phyloP scores from a whole-genome alignment of 768 basidiomycete species.

The Kwoniella heveanensis region DNA sequence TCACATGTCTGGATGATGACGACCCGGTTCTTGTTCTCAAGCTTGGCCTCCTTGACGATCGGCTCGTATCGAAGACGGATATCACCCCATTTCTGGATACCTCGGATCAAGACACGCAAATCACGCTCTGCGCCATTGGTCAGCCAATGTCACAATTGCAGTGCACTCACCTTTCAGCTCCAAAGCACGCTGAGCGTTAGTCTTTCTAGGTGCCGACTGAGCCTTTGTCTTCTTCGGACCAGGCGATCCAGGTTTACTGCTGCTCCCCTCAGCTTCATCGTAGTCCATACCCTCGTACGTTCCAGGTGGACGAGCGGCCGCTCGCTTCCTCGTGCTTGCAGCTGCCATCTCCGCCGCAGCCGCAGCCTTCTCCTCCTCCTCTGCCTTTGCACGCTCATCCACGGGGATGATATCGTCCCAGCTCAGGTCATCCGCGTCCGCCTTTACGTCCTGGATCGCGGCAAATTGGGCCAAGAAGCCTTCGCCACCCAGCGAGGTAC shows the following conservation, averaged over 20 bases:
- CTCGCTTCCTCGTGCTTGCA: slow-evolving; percentile 70
- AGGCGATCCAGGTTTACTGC: slow-evolving; percentile 60
- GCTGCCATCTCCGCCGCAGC: slow-evolving; percentile 65
- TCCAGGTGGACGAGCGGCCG: slow-evolving; percentile 68
- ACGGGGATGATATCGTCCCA: slow-evolving; percentile 99
- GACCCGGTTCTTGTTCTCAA: slow-evolving; percentile 88
- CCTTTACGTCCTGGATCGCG: slow-evolving; percentile 95
- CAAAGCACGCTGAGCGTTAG: slow-evolving; percentile 89
- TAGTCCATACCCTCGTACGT: slow-evolving; percentile 87
- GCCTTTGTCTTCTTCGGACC: slow-evolving; percentile 65
- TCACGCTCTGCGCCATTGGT: slow-evolving; percentile 69
- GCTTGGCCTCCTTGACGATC: slow-evolving; percentile 86
- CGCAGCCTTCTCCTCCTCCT: slow-evolving; percentile 77
- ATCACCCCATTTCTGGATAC: slow-evolving; percentile 97
- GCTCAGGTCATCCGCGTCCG: slow-evolving; percentile 72
- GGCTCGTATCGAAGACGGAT: slow-evolving; percentile 89
- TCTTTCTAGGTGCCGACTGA: slow-evolving; percentile 70
- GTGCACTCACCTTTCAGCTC: slow-evolving; percentile 69
- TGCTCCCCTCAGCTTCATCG: slow-evolving; percentile 62
- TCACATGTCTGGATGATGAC: slow-evolving; percentile 90
- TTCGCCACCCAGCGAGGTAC: slow-evolving; percentile 95
- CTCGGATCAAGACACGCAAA: slow-evolving; percentile 89
- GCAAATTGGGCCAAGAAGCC: slow-evolving; percentile 94
- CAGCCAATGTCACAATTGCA: no score
- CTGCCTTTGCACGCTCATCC: slow-evolving; percentile 82